These are phyloP conservation scores for Sedum album DNA, from an alignment of 164 flowering plant species.

Conservation along the genomic window DNA sequence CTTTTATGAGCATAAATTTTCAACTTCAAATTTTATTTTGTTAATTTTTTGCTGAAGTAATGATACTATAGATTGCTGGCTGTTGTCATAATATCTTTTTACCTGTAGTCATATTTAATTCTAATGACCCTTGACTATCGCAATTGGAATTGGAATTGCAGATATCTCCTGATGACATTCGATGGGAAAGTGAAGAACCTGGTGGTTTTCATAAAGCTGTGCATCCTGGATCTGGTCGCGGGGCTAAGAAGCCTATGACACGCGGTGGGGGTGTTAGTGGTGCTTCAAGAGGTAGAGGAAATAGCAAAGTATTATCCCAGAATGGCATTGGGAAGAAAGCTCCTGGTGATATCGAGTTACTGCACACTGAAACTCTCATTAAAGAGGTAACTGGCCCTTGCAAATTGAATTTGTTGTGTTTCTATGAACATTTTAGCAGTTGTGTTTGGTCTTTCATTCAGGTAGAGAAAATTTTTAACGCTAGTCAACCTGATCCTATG, in stretches of 20 bases:
- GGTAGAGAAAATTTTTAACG: constrained; percentile 56
- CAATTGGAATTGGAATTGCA: constrained; percentile 11
- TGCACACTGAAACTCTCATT: constrained; percentile 79
- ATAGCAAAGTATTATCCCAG: constrained; percentile 43
- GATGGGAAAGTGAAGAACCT: constrained; percentile 83
- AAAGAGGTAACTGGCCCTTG: constrained; percentile 55
- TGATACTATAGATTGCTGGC: too few species aligned
- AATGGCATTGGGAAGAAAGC: constrained; percentile 71
- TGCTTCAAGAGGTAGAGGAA: constrained; percentile 68
- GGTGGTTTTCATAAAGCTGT: constrained; percentile 48
- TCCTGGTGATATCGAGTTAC: constrained; percentile 65
- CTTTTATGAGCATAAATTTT: too few species aligned
- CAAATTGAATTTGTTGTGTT: background rate
- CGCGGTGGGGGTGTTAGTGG: constrained; percentile 50
- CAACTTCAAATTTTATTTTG: too few species aligned
- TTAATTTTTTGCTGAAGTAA: too few species aligned
- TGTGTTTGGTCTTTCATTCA: constrained; percentile 19
- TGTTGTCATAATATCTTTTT: background rate
- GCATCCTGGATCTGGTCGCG: constrained; percentile 66
- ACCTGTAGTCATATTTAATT: too few species aligned
- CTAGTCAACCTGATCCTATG: constrained; percentile 43
- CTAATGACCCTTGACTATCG: background rate
- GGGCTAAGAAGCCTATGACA: constrained; percentile 43
- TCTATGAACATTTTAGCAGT: background rate
- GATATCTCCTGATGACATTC: constrained; percentile 86